Percentiles rank a stretch among this genome's conserved stretches.
Conservation (phyloP, 2,329 filamentous ascomycete genomes). For the Hortaea werneckii region DNA sequence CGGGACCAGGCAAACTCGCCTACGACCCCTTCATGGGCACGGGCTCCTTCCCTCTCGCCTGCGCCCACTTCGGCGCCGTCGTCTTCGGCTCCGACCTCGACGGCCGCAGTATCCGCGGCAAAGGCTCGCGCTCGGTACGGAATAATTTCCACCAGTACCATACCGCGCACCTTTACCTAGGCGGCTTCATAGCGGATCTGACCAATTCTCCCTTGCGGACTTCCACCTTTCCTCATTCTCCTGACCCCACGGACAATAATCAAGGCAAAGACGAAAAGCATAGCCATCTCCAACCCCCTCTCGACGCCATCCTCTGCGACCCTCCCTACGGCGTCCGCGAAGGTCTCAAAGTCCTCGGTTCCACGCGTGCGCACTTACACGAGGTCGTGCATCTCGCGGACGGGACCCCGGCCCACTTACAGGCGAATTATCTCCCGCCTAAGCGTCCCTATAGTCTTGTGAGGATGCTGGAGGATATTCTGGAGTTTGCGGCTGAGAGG, state of each 20-base stretch:
- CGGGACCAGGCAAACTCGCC: slow-evolving; percentile 71
- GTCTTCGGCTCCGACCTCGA: slow-evolving; percentile 89
- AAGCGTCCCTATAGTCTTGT: slow-evolving; percentile 89
- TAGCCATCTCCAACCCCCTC: no score
- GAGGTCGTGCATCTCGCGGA: slow-evolving; percentile 53
- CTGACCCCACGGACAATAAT: no score
- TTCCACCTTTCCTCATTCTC: no score
- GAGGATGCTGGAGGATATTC: slow-evolving; percentile 80
- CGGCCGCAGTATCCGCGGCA: slow-evolving; percentile 73
- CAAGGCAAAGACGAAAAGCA: no score
- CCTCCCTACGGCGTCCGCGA: slow-evolving; percentile 93
- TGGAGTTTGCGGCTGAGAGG: slow-evolving; percentile 66
- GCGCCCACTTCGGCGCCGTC: slow-evolving; percentile 77
- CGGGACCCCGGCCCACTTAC: slow-evolving; percentile 60
- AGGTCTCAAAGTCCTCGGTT: slow-evolving; percentile 77
- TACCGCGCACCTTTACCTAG: slow-evolving; percentile 55
- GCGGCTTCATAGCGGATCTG: slow-evolving; percentile 74
- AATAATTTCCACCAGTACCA: slow-evolving; percentile 82
- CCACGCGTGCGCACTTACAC: slow-evolving; percentile 46
- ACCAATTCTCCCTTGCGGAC: slow-evolving; percentile 66
- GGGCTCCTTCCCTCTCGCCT: slow-evolving; percentile 82
- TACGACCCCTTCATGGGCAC: slow-evolving; percentile 96
- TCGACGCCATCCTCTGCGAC: slow-evolving; percentile 91
- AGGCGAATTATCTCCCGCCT: slow-evolving; percentile 65
- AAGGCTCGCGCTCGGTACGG: slow-evolving; percentile 43